A percentile compares a stretch with the other conserved stretches of the same genome.
Evolutionary conservation across 1,139 yeast genomes (phyloP).

Genomic region (Candida sp.): DNA sequence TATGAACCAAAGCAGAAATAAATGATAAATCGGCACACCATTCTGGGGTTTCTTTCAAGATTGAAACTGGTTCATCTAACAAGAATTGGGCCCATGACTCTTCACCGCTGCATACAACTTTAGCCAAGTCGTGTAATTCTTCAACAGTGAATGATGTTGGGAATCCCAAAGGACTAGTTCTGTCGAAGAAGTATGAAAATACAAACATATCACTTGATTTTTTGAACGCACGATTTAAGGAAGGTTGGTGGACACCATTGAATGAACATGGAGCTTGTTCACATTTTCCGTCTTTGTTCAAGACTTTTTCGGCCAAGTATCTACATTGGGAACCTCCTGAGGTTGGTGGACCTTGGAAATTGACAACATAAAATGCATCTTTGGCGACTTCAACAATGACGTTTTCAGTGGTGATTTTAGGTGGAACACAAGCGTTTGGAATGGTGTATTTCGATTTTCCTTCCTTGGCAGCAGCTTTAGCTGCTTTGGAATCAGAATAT

Average conservation of each 20-base stretch:
- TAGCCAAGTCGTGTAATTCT: constrained; percentile 80
- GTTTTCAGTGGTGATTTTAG: constrained; percentile 53
- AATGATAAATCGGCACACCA: constrained; percentile 94
- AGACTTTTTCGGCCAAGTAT: constrained; percentile 71
- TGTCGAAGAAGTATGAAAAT: constrained; percentile 92
- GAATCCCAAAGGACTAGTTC: constrained; percentile 92
- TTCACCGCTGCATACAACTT: constrained; percentile 82
- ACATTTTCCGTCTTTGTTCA: constrained; percentile 83
- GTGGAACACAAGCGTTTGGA: constrained; percentile 84
- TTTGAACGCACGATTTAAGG: constrained; percentile 72
- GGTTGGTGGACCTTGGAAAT: constrained; percentile 66
- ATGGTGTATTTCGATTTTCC: constrained; percentile 41
- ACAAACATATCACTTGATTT: constrained; percentile 73
- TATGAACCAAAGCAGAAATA: constrained; percentile 85
- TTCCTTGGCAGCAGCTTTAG: constrained; percentile 36
- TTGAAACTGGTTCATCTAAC: constrained; percentile 62
- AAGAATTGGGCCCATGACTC: constrained; percentile 62
- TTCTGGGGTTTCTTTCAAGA: constrained; percentile 74
- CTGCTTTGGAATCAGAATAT: constrained; percentile 22
- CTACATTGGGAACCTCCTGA: constrained; percentile 70
- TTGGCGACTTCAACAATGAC: constrained; percentile 54
- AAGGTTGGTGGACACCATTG: constrained; percentile 97
- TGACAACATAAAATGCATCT: constrained; percentile 54
- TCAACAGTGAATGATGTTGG: constrained; percentile 83
- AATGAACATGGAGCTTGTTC: constrained; percentile 81